A percentile compares a stretch with the other conserved stretches of the same genome.
Conservation (phyloP, 2,329 filamentous ascomycete genomes). For the Sarocladium brachiariae region DNA sequence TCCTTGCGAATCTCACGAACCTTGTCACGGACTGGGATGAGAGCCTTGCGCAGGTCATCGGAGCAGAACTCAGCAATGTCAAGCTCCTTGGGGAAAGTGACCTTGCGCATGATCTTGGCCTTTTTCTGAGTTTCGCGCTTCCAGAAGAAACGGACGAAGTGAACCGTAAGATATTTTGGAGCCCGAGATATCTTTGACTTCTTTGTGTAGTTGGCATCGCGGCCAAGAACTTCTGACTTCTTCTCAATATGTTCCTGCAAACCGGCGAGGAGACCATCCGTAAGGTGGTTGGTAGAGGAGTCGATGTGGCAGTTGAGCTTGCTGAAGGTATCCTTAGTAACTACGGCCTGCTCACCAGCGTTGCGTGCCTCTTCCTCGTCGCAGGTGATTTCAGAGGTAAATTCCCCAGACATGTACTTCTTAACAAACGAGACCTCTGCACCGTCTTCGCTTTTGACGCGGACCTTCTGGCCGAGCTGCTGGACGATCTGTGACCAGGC, state of each 20-base stretch:
- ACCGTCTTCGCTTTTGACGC: conserved; percentile 48
- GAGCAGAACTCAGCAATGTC: conserved; percentile 95
- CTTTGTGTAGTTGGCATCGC: conserved; percentile 83
- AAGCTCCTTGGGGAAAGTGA: conserved; percentile 89
- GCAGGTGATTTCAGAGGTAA: conserved; percentile 72
- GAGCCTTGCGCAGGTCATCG: conserved; percentile 72
- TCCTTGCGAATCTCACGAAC: conserved; percentile 93
- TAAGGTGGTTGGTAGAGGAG: conserved; percentile 76
- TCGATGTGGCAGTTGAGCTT: conserved; percentile 97
- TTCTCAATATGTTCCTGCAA: conserved; percentile 90
- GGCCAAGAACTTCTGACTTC: conserved; percentile 66
- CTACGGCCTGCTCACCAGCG: conserved; percentile 62
- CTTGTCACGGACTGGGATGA: conserved; percentile 92
- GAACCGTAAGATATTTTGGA: conserved; percentile 91
- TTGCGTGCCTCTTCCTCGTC: conserved; percentile 74
- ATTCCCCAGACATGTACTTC: conserved; percentile 80
- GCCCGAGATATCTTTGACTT: conserved; percentile 82
- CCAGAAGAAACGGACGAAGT: conserved; percentile 99
- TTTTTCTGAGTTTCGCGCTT: conserved; percentile 94
- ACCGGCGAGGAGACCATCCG: conserved; percentile 77
- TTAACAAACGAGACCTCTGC: conserved; percentile 70
- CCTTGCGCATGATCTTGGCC: conserved; percentile 99
- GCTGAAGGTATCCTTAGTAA: conserved; percentile 68
- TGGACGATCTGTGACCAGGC: conserved; percentile 94
- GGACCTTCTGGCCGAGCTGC: conserved; percentile 72